Conservation (phyloP, 495 filamentous ascomycete genomes). For the Letharia lupina region DNA sequence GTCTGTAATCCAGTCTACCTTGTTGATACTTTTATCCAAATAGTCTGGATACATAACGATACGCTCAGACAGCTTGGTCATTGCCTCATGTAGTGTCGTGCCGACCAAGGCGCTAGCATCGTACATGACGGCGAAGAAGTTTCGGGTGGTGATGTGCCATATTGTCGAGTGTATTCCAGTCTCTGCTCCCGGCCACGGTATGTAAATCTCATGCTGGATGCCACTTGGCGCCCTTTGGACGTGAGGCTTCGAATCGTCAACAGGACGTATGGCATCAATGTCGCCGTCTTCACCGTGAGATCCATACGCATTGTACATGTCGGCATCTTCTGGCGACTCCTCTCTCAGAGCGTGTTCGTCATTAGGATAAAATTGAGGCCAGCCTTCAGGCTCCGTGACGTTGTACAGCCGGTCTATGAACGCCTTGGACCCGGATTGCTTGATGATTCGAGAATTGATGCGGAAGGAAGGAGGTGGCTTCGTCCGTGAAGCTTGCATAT, state of each 20-base stretch:
- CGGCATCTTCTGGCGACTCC: slow-evolving; percentile 8
- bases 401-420: slow-evolving; percentile 27
- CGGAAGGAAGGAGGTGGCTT: slow-evolving; percentile 30
- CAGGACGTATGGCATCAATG: slow-evolving; percentile 23
- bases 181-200: slow-evolving; percentile 27
- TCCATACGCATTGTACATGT: slow-evolving; percentile 17
- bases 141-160: slow-evolving; percentile 30
- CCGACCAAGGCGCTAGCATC: slow-evolving; percentile 45
- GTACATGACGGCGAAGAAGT: slow-evolving; percentile 29
- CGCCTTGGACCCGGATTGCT: slow-evolving; percentile 22
- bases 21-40: slow-evolving; percentile 25
- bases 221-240: slow-evolving; percentile 20
- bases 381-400: slow-evolving; percentile 25
- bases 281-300: slow-evolving; percentile 17
- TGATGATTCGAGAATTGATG: slow-evolving; percentile 24
- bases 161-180: slow-evolving; percentile 29
- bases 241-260: slow-evolving; percentile 9
- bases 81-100: slow-evolving; percentile 47
- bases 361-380: slow-evolving; percentile 23
- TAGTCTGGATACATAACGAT: slow-evolving; percentile 25
- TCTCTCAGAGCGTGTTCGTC: slow-evolving; percentile 11
- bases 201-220: slow-evolving; percentile 27
- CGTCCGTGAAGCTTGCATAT: slow-evolving; percentile 26
- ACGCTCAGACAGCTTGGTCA: slow-evolving; percentile 49
- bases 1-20: slow-evolving; percentile 42